These are phyloP conservation scores for Hyaloperonospora arabidopsidis DNA, from an alignment of 352 stramenopile species.

Conservation along the genomic window DNA sequence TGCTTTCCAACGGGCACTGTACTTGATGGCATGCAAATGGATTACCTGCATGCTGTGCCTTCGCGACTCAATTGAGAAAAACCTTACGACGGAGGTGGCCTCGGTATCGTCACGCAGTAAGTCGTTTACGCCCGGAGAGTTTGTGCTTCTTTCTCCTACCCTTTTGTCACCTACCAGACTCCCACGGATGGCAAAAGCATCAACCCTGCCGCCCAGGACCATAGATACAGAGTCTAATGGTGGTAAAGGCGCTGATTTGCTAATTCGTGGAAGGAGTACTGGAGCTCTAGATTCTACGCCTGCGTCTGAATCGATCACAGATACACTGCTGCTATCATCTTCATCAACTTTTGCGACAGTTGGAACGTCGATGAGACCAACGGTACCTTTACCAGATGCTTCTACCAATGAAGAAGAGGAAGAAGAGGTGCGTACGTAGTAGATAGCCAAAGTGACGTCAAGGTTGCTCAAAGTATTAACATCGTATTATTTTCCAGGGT, in stretches of 20 bases:
- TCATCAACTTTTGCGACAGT: constrained; percentile 22
- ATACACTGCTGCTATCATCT: constrained; percentile 21
- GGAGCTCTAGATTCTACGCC: constrained; percentile 31
- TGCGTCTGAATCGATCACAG: constrained; percentile 19
- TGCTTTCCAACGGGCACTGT: constrained; percentile 44
- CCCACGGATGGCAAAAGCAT: constrained; percentile 27
- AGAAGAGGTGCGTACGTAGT: constrained; percentile 45
- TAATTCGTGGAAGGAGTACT: constrained; percentile 32
- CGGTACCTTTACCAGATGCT: constrained; percentile 14
- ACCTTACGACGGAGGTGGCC: constrained; percentile 34
- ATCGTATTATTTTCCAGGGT: neutral
- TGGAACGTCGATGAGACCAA: constrained; percentile 18
- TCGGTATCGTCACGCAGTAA: constrained; percentile 26
- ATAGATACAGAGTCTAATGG: constrained; percentile 35
- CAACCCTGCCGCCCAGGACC: constrained; percentile 31
- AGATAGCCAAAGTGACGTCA: neutral
- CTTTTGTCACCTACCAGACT: constrained; percentile 42
- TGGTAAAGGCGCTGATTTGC: constrained; percentile 24
- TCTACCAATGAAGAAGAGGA: constrained; percentile 12
- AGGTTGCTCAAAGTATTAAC: constrained; percentile 1
- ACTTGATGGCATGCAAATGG: constrained; percentile 64
- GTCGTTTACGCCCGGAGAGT: constrained; percentile 39
- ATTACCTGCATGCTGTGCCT: constrained; percentile 69
- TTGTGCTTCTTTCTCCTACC: constrained; percentile 49
- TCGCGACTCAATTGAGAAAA: constrained; percentile 56